Conservation (phyloP, 1,284 basidiomycete genomes). For the Heimioporus punctisporus region DNA sequence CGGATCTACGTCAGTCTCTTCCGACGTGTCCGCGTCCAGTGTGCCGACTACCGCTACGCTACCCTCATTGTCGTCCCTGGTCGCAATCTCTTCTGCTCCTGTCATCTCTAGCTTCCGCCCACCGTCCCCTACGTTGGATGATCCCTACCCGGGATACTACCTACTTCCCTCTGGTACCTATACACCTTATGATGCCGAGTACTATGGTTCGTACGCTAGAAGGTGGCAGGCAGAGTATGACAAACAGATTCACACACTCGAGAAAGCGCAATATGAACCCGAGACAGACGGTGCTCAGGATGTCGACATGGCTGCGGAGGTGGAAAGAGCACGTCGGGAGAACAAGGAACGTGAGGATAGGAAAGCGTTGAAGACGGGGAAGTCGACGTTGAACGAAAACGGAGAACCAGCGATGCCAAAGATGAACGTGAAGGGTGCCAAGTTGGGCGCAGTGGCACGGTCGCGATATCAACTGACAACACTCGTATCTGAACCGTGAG, state of each 20-base stretch:
- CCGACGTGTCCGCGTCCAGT: no score
- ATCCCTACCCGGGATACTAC: conserved; percentile 91
- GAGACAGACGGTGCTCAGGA: conserved; percentile 39
- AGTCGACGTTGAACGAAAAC: conserved; percentile 40
- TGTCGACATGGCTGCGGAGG: conserved; percentile 68
- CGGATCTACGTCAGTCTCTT: no score
- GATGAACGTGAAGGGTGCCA: conserved; percentile 81
- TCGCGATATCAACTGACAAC: conserved; percentile 81
- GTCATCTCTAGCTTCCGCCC: conserved; percentile 69
- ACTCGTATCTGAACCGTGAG: no score
- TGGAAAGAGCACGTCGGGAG: conserved; percentile 73
- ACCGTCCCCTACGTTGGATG: conserved; percentile 73
- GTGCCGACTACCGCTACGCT: no score
- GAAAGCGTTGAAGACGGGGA: conserved; percentile 61
- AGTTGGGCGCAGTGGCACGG: conserved; percentile 66
- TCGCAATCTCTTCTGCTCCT: conserved; percentile 67
- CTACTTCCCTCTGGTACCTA: conserved; percentile 80
- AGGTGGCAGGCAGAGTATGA: conserved; percentile 76
- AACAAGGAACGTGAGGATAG: conserved; percentile 71
- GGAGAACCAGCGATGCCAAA: conserved; percentile 59
- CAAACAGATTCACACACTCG: conserved; percentile 65
- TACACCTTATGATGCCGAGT: conserved; percentile 77
- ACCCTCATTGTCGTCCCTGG: no score
- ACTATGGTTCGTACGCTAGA: conserved; percentile 72
- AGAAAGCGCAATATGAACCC: conserved; percentile 45